Evolutionary conservation across 352 stramenopile species (phyloP), one percentile per base, ranked within the genome.

Genomic region (Phytophthora fragariae): DNA sequence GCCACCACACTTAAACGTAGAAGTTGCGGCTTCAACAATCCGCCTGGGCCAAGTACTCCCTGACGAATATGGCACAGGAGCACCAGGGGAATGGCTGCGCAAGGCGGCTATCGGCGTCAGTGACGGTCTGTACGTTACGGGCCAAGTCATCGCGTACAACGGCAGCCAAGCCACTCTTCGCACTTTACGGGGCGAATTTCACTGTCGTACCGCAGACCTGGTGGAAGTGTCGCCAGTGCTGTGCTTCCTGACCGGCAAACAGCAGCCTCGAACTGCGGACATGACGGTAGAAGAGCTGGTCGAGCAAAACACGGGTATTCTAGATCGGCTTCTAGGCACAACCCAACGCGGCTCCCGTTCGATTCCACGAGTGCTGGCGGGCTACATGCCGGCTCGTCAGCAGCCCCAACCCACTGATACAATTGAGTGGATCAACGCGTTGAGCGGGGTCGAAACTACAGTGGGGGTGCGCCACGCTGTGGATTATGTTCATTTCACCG

Each of bases 391-490:
- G 3, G 15, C 9, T 17, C 46, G 64, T 6, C 10, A 33, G 24
- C 64, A 71, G 1, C 63, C 64, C 2, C 31, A 56, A 39, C 15
- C 46, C 2, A 55, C 29, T 2, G 29, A 64, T 6, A 64, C 63
- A 10, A 49, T 65, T 9, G 33, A 10, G 0, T 71, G 64, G 46
- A 65, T 59, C 17, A 65, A 71, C 37, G 4, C 8, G 9, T 6
- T 1, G 27, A 39, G 11, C 5, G 44, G 55, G 14, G 9, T n/a
- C 8, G 35, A 55, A 8, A 44, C 56, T 0, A 58, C 17, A 5
- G 56, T 65, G 2, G 61, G 56, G n/a, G 56, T 71, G 1, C 64
- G 56, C 1, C 64, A 65, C 35, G 64, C 24, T 11, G 24, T 71
- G 2, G 64, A 71, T 9, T 71, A 50, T 21, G 47, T 19, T 1